Base-by-base conservation (phyloP, 208 protist species). In the Trypanosoma cruzi region DNA sequence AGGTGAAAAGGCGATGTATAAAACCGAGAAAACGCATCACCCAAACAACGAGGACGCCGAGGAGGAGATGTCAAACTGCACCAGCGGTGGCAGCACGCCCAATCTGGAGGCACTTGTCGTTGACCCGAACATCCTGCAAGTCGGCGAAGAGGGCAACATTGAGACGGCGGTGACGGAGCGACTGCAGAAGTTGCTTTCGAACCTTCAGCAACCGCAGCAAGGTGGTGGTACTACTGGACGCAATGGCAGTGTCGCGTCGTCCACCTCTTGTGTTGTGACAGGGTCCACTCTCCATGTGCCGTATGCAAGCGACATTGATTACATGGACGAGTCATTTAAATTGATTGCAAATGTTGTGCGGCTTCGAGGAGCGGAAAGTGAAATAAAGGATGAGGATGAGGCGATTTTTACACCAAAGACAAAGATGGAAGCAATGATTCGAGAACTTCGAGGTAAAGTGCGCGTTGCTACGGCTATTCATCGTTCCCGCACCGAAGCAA, bases 361-460 rank as follows among this genome's bases (percentile, higher is more conserved):
- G 48, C 84, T 96, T 64, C 88, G 91, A 49, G 89, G 82, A 62
- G 79, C 86, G 8, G 92, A 98, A 63, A 84, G 87, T 26, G 92
- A 96, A 69, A 95, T 96, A 75, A 96, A 96, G 65, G 92, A 98
- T 64, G 89, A 97, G 64, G 83, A 93, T 32, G 90, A 96, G 37
- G 59, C 63, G 34, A 65, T 67, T n/a, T 83, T 71, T 56, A 68
- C 78, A 36, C 73, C 89, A 22, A 96, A 95, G 60, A 85, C 78
- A 34, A 95, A 96, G 64, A 75, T 92, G 29, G 92, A 96, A 68
- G 86, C 90, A 16, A 80, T 78, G 13, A 68, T 96, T 61, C 82
- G 94, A 1, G 94, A 96, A 77, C 52, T 97, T 42, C 82, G 88
- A 57, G 91, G 89, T 1, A 90, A 90, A 66, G 80, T 92, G 53